A percentile compares a stretch with the other conserved stretches of the same genome.
phyloP scores from a whole-genome alignment of 164 flowering plant species.

The Chloranthus sessilifolius region DNA sequence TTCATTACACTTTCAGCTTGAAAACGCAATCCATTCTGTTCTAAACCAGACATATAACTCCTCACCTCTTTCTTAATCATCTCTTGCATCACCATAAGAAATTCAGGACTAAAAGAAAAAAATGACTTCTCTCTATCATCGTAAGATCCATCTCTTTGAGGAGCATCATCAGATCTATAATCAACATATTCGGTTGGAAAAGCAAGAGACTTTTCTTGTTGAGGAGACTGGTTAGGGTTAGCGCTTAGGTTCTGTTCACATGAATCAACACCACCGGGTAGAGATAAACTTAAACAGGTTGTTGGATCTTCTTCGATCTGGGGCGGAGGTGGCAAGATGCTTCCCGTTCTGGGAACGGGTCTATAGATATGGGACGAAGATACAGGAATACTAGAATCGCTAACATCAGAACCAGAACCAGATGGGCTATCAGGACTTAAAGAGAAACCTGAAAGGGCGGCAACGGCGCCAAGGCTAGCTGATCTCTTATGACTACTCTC shows the following conservation, averaged over 20 bases:
- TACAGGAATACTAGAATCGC: slow-evolving; percentile 68
- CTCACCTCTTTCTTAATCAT: slow-evolving; percentile 86
- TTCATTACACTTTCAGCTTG: slow-evolving; percentile 47
- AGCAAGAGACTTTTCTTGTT: not conserved
- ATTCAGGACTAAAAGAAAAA: slow-evolving; percentile 45
- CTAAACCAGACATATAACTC: slow-evolving; percentile 65
- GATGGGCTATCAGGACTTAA: slow-evolving; percentile 24
- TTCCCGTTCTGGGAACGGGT: slow-evolving; percentile 8
- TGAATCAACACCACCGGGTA: slow-evolving; percentile 13
- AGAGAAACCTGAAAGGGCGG: slow-evolving; percentile 16
- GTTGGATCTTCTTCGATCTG: slow-evolving; percentile 14
- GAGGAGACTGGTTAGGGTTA: slow-evolving; percentile 5
- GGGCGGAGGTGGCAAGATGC: slow-evolving; percentile 8
- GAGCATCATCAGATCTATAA: slow-evolving; percentile 2
- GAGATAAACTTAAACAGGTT: slow-evolving; percentile 45
- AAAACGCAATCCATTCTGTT: slow-evolving; percentile 32
- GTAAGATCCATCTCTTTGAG: too few species aligned
- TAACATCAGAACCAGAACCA: slow-evolving; percentile 60
- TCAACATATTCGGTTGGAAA: slow-evolving; percentile 1
- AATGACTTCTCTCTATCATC: slow-evolving; percentile 31
- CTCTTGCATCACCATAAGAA: slow-evolving; percentile 72
- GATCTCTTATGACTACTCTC: too few species aligned
- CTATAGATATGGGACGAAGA: slow-evolving; percentile 14
- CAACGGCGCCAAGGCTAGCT: not conserved
- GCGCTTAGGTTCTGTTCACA: slow-evolving; percentile 9